phyloP scores from a whole-genome alignment of 208 protist genomes.

The Leishmania lainsoni region DNA sequence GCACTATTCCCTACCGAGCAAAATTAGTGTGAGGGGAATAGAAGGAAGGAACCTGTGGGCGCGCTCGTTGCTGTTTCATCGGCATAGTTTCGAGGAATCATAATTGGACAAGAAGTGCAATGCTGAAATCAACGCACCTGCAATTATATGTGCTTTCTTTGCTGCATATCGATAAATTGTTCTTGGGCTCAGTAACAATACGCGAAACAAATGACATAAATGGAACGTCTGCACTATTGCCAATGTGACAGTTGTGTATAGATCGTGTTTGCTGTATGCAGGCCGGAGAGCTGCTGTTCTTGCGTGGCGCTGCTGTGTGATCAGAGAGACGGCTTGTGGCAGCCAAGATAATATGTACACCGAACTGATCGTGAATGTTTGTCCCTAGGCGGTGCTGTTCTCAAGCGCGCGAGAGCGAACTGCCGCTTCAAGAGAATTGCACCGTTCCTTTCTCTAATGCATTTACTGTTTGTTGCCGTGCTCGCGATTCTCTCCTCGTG shows the following conservation, averaged over 20 bases:
- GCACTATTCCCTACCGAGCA: neutral
- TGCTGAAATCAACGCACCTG: neutral
- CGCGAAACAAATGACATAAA: neutral
- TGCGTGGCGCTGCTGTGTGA: neutral
- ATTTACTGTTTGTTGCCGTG: neutral
- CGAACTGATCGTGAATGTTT: neutral
- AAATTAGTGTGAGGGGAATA: neutral
- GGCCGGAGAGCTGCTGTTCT: neutral
- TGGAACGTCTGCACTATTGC: no score
- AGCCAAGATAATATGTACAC: neutral
- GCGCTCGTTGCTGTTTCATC: neutral
- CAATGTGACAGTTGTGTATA: neutral
- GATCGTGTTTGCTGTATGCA: neutral
- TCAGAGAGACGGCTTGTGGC: neutral
- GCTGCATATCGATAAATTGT: neutral
- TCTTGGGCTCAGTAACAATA: neutral
- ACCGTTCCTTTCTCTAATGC: neutral
- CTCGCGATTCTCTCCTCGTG: neutral
- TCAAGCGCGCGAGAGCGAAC: neutral
- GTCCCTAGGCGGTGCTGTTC: neutral
- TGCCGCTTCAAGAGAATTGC: neutral
- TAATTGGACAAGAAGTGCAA: no score
- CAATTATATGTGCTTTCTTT: neutral
- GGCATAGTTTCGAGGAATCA: neutral
- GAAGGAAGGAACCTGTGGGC: neutral